Evolutionary conservation across 1,284 basidiomycete species (phyloP), one percentile per base, ranked within the genome.

Genomic region (Leccinum pachyderme): DNA sequence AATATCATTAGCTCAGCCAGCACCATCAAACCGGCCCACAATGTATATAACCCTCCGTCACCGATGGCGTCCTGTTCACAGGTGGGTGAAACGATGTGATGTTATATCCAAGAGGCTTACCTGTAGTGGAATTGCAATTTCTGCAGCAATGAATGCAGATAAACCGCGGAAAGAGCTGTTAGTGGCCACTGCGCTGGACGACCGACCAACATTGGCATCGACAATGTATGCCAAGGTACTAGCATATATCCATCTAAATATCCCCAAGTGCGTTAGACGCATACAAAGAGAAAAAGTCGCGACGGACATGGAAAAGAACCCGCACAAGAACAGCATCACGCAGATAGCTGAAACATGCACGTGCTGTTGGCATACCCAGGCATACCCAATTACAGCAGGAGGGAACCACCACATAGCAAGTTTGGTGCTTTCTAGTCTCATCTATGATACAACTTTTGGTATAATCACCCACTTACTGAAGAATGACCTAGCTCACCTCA

Each of bases 211-310:
- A 62, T 92, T 92, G 5, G 89, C 83, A 65, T 93, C 91, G 2
- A 91, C 86, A 46, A 91, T 80, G 65, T 90, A 91, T 1, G 89
- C 82, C 37, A 93, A 74, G 0, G 86, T 86, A 58, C 83, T 86
- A 2, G 86, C 72, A 68, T 90, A 89, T 24, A 83, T 81, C 79
- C 82, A 88, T 59, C 87, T 88, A 47, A 44, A 29, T 27, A 22
- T 13, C 5, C 15, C 44, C 4, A 8, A 49, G 61, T 51, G 25
- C 11, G 29, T 56, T 35, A 59, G 47, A 18, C 18, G 1, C 32
- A 37, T 11, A 45, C 49, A 52, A 12, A 24, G 18, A 28, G 27
- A 33, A 11, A 27, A 31, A 5, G 28, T n/a, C n/a, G 43, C 27
- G 7, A 71, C 82, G 62, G 60, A 90, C 87, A 91, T 83, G 4